phyloP scores from a whole-genome alignment of 108 stramenopile genomes.

The Nannochloropsis salina region DNA sequence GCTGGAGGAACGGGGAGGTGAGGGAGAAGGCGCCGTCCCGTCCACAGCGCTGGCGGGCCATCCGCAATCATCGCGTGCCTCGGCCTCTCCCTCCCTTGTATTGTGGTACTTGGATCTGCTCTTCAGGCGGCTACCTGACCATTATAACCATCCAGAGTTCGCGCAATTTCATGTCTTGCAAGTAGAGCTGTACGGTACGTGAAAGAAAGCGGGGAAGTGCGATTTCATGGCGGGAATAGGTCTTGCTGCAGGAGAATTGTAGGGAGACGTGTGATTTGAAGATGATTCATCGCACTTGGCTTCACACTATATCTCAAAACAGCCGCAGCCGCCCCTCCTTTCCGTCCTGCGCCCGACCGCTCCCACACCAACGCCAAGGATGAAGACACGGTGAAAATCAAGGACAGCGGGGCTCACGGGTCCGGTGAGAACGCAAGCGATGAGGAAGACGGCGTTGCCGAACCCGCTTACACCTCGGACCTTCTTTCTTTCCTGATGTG shows the following conservation, averaged over 20 bases:
- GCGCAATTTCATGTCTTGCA: neutral
- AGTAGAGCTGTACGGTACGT: constrained; percentile 16
- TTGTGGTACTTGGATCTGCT: constrained; percentile 25
- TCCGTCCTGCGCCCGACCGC: neutral
- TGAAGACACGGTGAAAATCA: too few species aligned
- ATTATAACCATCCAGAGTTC: constrained; percentile 14
- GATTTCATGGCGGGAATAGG: neutral
- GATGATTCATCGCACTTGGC: too few species aligned
- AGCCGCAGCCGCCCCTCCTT: constrained; percentile 20
- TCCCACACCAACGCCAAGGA: neutral
- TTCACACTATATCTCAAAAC: neutral
- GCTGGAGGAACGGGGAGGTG: neutral
- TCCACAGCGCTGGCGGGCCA: neutral
- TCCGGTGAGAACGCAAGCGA: neutral
- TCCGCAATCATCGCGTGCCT: neutral
- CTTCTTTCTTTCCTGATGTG: neutral
- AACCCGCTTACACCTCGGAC: neutral
- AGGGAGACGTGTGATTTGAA: too few species aligned
- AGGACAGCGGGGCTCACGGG: too few species aligned
- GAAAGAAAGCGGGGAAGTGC: neutral
- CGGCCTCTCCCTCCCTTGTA: neutral
- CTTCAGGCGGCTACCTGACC: constrained; percentile 14
- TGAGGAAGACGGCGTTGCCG: neutral
- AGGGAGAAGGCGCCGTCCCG: neutral
- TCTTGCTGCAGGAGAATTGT: too few species aligned